Conservation (phyloP, 2,329 filamentous ascomycete genomes). For the Scedosporium aurantiacum region DNA sequence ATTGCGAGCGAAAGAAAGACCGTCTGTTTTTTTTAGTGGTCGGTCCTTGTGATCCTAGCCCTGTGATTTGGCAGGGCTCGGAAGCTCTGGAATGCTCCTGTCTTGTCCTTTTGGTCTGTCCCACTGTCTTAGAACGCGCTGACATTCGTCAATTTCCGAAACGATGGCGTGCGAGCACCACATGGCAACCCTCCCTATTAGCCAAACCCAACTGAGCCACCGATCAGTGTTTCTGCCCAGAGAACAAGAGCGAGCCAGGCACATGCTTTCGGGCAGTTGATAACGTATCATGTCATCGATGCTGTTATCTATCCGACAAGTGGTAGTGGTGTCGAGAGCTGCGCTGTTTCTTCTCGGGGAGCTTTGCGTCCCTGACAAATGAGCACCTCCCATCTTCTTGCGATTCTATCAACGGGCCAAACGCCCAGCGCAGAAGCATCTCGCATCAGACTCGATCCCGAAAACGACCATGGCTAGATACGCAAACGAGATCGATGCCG, state of each 20-base stretch:
- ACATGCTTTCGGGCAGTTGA: background rate
- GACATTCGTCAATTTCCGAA: slow-evolving; percentile 2
- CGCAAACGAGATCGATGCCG: background rate
- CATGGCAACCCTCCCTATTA: background rate
- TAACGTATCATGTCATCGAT: background rate
- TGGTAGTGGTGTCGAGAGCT: no score
- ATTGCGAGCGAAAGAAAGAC: no score
- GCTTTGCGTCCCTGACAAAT: background rate
- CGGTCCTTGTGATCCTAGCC: no score
- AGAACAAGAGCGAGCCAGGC: no score
- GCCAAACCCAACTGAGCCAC: background rate
- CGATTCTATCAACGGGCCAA: background rate
- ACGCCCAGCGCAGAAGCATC: background rate
- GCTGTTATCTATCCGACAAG: background rate
- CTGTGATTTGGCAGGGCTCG: background rate
- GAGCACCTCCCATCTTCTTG: background rate
- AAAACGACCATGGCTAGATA: background rate
- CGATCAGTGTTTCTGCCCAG: no score
- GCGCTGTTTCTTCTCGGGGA: no score
- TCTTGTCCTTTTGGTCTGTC: background rate
- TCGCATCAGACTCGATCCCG: no score
- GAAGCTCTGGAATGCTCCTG: background rate
- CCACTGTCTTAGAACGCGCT: background rate
- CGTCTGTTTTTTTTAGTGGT: no score
- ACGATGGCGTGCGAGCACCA: slow-evolving; percentile 6